Evolutionary conservation across 164 flowering plant species (phyloP).

Genomic region (Berberis thunbergii): DNA sequence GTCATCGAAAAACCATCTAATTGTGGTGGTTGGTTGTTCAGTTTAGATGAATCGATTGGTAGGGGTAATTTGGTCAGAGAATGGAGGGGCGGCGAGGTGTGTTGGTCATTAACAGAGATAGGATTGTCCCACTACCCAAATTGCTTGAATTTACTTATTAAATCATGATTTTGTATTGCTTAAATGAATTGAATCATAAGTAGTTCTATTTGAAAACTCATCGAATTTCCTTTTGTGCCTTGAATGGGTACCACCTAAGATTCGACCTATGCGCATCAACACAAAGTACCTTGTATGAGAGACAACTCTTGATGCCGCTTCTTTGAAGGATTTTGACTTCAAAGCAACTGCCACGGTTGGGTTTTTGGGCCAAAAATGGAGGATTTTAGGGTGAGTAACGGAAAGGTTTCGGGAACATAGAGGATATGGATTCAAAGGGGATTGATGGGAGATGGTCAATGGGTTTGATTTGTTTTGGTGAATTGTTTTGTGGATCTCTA

Average conservation of each 20-base stretch:
- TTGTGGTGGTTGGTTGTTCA: too few species aligned
- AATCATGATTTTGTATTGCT: slow-evolving; percentile 4
- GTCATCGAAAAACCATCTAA: too few species aligned
- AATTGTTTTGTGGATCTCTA: too few species aligned
- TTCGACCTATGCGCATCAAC: slow-evolving; percentile 40
- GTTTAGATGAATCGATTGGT: too few species aligned
- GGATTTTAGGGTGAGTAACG: background rate
- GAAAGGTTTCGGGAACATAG: background rate
- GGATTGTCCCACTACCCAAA: too few species aligned
- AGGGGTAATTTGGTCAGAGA: too few species aligned
- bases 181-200: slow-evolving; percentile 41
- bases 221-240: slow-evolving; percentile 25
- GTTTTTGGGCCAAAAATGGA: background rate
- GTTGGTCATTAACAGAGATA: too few species aligned
- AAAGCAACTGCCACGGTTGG: slow-evolving; percentile 52
- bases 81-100: too few species aligned
- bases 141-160: too few species aligned
- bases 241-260: slow-evolving; percentile 20
- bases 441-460: background rate
- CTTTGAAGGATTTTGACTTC: slow-evolving; percentile 43
- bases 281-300: slow-evolving; percentile 44
- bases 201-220: too few species aligned
- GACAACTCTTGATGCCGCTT: slow-evolving; percentile 27
- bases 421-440: background rate
- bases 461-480: background rate